Evolutionary conservation across 2,329 filamentous ascomycete species (phyloP).

Genomic region (Hymenoscyphus albidus): DNA sequence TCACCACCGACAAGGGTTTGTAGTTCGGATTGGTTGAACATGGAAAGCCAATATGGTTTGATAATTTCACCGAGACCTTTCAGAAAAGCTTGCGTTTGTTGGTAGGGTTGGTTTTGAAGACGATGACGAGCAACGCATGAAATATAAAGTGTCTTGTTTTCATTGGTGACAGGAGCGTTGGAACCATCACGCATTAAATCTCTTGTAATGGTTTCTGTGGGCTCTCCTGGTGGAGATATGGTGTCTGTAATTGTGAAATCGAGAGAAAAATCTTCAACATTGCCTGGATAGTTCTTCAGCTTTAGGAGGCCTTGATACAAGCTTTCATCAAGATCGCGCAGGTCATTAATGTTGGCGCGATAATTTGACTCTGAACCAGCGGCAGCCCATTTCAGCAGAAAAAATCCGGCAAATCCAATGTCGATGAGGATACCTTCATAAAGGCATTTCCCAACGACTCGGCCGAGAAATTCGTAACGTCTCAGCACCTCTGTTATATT

Average conservation of each 20-base stretch:
- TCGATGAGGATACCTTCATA: slow-evolving; percentile 97
- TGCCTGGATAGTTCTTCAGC: slow-evolving; percentile 80
- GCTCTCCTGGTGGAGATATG: slow-evolving; percentile 44
- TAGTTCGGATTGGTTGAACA: slow-evolving; percentile 97
- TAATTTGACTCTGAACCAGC: slow-evolving; percentile 68
- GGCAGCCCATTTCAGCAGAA: slow-evolving; percentile 88
- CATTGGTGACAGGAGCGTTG: slow-evolving; percentile 76
- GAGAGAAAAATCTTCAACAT: slow-evolving; percentile 75
- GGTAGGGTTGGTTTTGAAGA: slow-evolving; percentile 71
- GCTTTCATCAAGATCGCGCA: slow-evolving; percentile 85
- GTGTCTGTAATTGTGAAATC: slow-evolving; percentile 87
- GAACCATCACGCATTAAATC: slow-evolving; percentile 76
- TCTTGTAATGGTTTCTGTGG: slow-evolving; percentile 61
- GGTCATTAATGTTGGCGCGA: slow-evolving; percentile 89
- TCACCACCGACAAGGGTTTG: slow-evolving; percentile 92
- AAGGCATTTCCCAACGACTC: slow-evolving; percentile 91
- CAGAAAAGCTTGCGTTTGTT: slow-evolving; percentile 85
- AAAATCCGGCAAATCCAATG: slow-evolving; percentile 90
- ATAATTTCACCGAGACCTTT: slow-evolving; percentile 84
- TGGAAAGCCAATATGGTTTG: slow-evolving; percentile 86
- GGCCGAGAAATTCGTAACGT: slow-evolving; percentile 86
- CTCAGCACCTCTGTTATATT: slow-evolving; percentile 59
- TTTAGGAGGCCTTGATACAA: slow-evolving; percentile 81
- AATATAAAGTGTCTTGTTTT: slow-evolving; percentile 91
- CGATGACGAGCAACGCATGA: slow-evolving; percentile 86